These are phyloP conservation scores for Zalerion maritima DNA, from an alignment of 495 filamentous ascomycete genomes.

Conservation along the genomic window DNA sequence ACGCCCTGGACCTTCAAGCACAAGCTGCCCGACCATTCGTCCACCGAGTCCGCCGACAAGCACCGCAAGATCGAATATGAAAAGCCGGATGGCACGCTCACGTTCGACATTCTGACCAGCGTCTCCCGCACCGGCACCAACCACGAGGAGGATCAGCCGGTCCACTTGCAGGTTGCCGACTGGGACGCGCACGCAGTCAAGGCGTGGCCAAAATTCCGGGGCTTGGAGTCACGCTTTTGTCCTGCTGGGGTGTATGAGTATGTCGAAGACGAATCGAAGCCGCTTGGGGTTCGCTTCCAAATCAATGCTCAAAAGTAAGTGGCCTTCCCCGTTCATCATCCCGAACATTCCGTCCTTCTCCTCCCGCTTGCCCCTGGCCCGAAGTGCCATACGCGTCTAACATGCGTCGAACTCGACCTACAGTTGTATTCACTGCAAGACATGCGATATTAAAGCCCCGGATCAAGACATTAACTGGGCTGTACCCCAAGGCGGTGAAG, in stretches of 20 bases:
- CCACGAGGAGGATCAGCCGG: constrained; percentile 96
- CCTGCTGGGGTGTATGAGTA: constrained; percentile 99
- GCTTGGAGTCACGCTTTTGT: constrained; percentile 95
- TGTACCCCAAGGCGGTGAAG: constrained; percentile 89
- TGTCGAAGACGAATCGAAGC: constrained; percentile 73
- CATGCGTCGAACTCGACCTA: constrained; percentile 4
- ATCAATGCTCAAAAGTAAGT: constrained; percentile 97
- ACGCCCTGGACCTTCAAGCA: constrained; percentile 92
- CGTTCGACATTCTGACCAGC: constrained; percentile 88
- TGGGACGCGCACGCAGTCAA: constrained; percentile 78
- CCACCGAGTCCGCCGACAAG: constrained; percentile 67
- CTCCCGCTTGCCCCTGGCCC: background rate
- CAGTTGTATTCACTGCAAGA: constrained; percentile 98
- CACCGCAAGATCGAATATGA: constrained; percentile 87
- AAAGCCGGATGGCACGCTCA: constrained; percentile 87
- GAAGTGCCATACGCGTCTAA: background rate
- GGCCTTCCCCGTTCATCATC: constrained; percentile 1
- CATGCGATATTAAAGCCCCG: constrained; percentile 96
- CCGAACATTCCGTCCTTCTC: background rate
- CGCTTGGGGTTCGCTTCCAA: constrained; percentile 81
- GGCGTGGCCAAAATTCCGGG: constrained; percentile 79
- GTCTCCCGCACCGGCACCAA: constrained; percentile 93
- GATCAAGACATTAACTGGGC: constrained; percentile 95
- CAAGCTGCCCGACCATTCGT: constrained; percentile 51
- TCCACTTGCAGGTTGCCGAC: constrained; percentile 85